Conservation (phyloP, 2,329 filamentous ascomycete species). For the Xylariaceae sp. region DNA sequence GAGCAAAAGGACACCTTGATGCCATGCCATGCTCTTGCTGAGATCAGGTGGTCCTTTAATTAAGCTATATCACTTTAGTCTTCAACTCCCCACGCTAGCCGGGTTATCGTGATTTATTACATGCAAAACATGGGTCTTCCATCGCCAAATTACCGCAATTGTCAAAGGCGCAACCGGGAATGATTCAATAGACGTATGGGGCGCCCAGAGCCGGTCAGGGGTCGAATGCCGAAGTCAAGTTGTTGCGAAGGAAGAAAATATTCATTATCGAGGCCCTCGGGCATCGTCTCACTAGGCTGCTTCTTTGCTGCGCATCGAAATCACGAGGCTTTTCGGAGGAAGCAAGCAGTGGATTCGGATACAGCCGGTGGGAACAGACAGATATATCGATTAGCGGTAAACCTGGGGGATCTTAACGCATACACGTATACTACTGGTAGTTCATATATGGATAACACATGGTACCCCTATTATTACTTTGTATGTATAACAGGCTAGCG, state of each 20-base stretch:
- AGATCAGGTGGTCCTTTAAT: constrained; percentile 4
- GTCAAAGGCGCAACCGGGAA: constrained; percentile 12
- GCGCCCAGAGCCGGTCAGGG: constrained; percentile 21
- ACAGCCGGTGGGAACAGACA: constrained; percentile 10
- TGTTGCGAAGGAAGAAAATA: constrained; percentile 5
- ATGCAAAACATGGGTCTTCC: constrained; percentile 12
- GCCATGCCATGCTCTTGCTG: too few species aligned
- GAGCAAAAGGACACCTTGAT: neutral
- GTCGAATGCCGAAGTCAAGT: constrained; percentile 8
- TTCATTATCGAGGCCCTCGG: constrained; percentile 1
- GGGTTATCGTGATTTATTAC: constrained; percentile 16
- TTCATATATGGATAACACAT: too few species aligned
- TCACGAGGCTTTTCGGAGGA: neutral
- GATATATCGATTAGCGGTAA: constrained; percentile 4
- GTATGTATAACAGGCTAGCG: too few species aligned
- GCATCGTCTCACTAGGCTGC: constrained; percentile 6
- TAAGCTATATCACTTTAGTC: neutral
- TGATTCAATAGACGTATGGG: constrained; percentile 17
- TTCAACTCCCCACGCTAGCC: constrained; percentile 6
- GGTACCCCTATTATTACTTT: neutral
- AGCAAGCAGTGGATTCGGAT: constrained; percentile 2
- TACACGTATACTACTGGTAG: too few species aligned
- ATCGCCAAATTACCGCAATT: constrained; percentile 16
- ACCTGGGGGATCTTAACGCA: neutral
- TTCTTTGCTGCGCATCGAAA: neutral